phyloP scores from a whole-genome alignment of 768 basidiomycete genomes.

The Hypholoma fasciculare region DNA sequence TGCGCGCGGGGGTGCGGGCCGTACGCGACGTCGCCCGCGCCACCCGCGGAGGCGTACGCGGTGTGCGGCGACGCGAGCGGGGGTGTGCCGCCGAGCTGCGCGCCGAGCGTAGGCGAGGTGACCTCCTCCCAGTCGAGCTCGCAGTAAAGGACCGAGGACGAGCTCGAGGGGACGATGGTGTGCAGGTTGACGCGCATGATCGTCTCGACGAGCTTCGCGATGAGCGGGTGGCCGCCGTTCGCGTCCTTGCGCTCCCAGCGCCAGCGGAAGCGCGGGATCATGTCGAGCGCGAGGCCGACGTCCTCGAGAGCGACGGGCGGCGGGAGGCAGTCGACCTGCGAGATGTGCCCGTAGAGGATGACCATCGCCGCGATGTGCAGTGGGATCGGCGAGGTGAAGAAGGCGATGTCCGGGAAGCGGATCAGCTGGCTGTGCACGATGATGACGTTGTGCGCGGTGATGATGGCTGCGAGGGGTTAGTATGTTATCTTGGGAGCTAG shows the following conservation, averaged over 20 bases:
- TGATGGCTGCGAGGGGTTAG: constrained; percentile 54
- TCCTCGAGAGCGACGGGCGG: constrained; percentile 74
- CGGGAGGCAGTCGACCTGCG: constrained; percentile 66
- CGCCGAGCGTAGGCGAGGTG: constrained; percentile 28
- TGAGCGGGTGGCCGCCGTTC: constrained; percentile 81
- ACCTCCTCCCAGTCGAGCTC: constrained; percentile 61
- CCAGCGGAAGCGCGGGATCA: constrained; percentile 89
- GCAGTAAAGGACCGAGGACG: constrained; percentile 41
- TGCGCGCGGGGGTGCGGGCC: constrained; percentile 26
- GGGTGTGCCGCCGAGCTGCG: constrained; percentile 45
- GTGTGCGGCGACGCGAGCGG: constrained; percentile 33
- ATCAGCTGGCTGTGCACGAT: constrained; percentile 83
- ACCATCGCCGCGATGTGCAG: constrained; percentile 92
- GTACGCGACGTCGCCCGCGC: constrained; percentile 25
- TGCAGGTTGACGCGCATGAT: constrained; percentile 77
- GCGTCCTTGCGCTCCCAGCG: constrained; percentile 87
- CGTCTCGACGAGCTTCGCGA: constrained; percentile 77
- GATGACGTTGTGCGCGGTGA: constrained; percentile 86
- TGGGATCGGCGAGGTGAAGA: constrained; percentile 88
- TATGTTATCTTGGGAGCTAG: not conserved
- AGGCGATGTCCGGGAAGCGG: constrained; percentile 81
- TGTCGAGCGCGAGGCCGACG: constrained; percentile 84
- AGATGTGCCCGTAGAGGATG: constrained; percentile 86
- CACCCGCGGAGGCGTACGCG: constrained; percentile 22
- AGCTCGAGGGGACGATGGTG: constrained; percentile 47